Base-by-base conservation (phyloP, 805 yeast genomes). In the Candida germanica region DNA sequence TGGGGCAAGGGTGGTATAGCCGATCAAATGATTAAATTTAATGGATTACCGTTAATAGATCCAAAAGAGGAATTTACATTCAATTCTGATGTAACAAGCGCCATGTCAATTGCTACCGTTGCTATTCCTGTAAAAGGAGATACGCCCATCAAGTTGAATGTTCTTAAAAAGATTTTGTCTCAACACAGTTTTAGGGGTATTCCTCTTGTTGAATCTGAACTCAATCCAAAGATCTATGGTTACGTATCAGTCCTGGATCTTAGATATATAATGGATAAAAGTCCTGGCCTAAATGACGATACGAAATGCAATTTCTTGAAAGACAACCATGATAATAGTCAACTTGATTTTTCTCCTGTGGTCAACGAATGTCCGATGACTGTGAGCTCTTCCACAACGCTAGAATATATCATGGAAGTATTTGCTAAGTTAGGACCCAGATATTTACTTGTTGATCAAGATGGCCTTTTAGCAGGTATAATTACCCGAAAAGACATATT, bases 1-100 rank as follows among this genome's bases (percentile, higher is more conserved):
- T 80, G 83, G 68, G 95, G 95, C 2, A 67, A 73, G 16, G 78
- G 79, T 0, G 98, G 98, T 1, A 91, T 93, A 42, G 96, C 98
- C 0, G 98, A 93, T 54, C 94, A 87, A 58, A 89, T 89, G 86
- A 88, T 94, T 43, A 64, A 68, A 26, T 84, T 86, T 50, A 89
- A 88, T 59, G 96, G 96, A 0, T 69, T 86, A 31, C 98, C 99
- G 0, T 77, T 77, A 40, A 71, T 91, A 18, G 88, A 77, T 53
- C 66, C 79, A 9, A 83, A 83, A 49, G 89, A 82, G 44, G 87
- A 81, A 29, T 79, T 73, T 42, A 64, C 63, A 12, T 79, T 81
- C 50, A 52, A 53, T 27, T 52, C 59, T 3, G 53, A 57, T 2
- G 70, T 64, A 9, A 77, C 73, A 24, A 58, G 63, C 7, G 83